phyloP scores from a whole-genome alignment of 202 grass and related monocot species.

The Setaria italica region DNA sequence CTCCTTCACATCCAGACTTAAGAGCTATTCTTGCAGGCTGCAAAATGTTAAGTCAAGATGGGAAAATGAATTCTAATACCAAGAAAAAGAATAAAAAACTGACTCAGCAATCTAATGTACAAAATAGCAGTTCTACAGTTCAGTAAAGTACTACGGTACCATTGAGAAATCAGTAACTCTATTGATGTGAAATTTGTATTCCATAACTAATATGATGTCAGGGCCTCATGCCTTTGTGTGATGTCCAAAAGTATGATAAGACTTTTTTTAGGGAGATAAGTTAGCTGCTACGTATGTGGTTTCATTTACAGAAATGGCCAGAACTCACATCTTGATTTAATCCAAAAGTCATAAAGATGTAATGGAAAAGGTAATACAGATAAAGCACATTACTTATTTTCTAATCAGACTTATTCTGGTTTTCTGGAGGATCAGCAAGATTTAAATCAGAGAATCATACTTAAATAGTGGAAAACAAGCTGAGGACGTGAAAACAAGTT shows the following conservation, averaged over 20 bases:
- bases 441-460: constrained; percentile 25
- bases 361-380: not conserved
- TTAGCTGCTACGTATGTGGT: constrained; percentile 18
- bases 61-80: constrained; percentile 10
- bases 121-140: not conserved
- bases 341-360: not conserved
- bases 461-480: constrained; percentile 11
- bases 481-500: constrained; percentile 8
- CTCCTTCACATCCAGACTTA: constrained; percentile 86
- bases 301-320: constrained; percentile 24
- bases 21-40: constrained; percentile 90
- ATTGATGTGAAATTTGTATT: constrained; percentile 28
- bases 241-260: constrained; percentile 7
- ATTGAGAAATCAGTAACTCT: constrained; percentile 5
- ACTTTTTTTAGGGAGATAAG: not conserved
- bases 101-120: not conserved
- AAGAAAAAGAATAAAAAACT: not conserved
- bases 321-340: not conserved
- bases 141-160: not conserved
- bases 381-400: constrained; percentile 22
- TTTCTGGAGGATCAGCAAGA: constrained; percentile 22
- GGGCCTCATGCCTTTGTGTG: not conserved
- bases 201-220: constrained; percentile 16
- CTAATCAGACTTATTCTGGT: constrained; percentile 11
- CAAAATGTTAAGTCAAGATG: constrained; percentile 33